Base-by-base conservation (phyloP, 768 basidiomycete species). In the Leccinum fibrillosum region DNA sequence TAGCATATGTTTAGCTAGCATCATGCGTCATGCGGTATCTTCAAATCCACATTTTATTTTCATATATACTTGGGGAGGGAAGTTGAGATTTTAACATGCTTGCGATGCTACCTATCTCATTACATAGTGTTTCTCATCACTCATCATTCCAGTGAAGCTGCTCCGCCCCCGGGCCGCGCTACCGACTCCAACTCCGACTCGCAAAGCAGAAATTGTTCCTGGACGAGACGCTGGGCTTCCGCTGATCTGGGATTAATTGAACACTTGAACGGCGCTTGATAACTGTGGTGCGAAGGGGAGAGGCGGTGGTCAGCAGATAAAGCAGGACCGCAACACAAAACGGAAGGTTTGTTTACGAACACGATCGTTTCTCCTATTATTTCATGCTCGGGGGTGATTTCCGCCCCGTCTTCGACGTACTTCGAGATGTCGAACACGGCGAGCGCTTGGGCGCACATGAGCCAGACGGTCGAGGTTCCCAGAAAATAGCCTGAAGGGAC, bases 371-470 rank as follows among this genome's bases (percentile, higher is more conserved):
- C 52, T 42, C 65, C 65, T 2, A 53, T 45, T 47, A 53, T 25
- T 42, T 77, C 77, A 51, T 78, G 74, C 53, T 81, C 77, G 5
- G 81, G 80, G 0, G 76, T 74, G 26, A 82, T 68, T 26, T 76
- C 76, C 1, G 72, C 63, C 1, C 78, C 80, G 17, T 77, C 72
- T 55, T 75, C 76, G 1, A 78, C 60, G 0, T 64, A 69, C 39
- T 78, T 80, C 6, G 69, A 68, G 25, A 83, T 75, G 23, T 25
- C 23, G 23, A 25, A 25, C 23, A 25, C 23, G 23, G 23, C 23
- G 23, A 25, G 23, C 23, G 23, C 23, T 25, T 25, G 23, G 1
- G 23, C 23, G 23, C 23, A 25, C 23, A 25, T 25, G 23, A 25
- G 23, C 23, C 23, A 25, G 23, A 25, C 23, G 23, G 23, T 25